Base-by-base conservation (phyloP, 345 rosid genomes). In the Pistacia vera region DNA sequence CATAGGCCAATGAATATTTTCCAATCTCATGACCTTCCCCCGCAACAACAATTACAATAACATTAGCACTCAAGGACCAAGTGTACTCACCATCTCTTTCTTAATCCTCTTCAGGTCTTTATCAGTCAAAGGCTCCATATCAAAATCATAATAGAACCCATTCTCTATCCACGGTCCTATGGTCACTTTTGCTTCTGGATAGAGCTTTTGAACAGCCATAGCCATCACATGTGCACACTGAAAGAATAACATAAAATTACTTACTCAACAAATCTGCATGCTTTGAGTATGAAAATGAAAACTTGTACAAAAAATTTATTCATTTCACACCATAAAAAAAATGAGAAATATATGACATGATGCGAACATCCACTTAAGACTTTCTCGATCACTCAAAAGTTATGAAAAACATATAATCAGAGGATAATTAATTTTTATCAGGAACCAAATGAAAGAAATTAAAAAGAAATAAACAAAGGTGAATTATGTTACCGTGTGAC, bases 171-270 rank as follows among this genome's bases (percentile, higher is more conserved):
- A 96, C 0, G 99, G 98, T 33, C 99, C 99, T 75, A 96, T 90
- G 0, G 99, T 92, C 64, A 96, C 99, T 88, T 96, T 96, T 8
- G 97, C 98, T 76, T 90, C 86, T 2, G 98, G 97, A 81, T 77
- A 91, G 65, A 96, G 87, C 89, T 82, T 96, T 77, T 96, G 99
- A 83, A 93, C 98, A 48, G 99, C 97, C 99, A 93, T 96, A 20
- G 97, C 99, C 99, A 96, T 93, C 67, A 96, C 97, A 86, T 96
- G 99, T 0, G 99, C 97, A 84, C 97, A 90, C 99, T 96, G 86
- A 41, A 86, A 13, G 63, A 38, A 14, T 22, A 66, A 66, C 49
- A 46, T n/a, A 9, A 54, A 17, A 66, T 17, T 44, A 41, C 59
- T 3, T 22, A 46, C 48, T 41, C 18, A 62, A 61, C 8, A 57